These are phyloP conservation scores for Huiozyma naganishii DNA, from an alignment of 805 yeast genomes.

Conservation along the genomic window DNA sequence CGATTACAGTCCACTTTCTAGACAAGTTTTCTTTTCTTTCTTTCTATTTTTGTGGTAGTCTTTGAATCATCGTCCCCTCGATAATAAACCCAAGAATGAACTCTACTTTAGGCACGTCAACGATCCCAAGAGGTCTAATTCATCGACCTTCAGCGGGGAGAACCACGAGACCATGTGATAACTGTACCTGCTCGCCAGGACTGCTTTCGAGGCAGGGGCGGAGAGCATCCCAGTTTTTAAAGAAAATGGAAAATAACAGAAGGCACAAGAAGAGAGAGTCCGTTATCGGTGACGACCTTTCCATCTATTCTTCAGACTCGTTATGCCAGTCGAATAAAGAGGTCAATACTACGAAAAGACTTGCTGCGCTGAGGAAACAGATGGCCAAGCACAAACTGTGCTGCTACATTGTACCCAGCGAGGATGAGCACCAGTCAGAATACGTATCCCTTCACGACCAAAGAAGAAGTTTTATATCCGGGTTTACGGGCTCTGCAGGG, in stretches of 20 bases:
- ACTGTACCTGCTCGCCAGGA: slow-evolving; percentile 83
- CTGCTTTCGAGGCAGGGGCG: slow-evolving; percentile 57
- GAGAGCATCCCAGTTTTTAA: slow-evolving; percentile 39
- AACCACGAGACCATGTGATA: slow-evolving; percentile 45
- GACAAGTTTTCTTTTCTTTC: too few species aligned
- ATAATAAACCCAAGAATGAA: too few species aligned
- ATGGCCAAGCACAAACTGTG: slow-evolving; percentile 58
- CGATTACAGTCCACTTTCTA: too few species aligned
- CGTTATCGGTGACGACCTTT: slow-evolving; percentile 14
- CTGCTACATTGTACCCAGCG: slow-evolving; percentile 72
- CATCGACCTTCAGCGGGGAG: slow-evolving; percentile 5
- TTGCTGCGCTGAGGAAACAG: slow-evolving; percentile 46
- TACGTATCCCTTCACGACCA: slow-evolving; percentile 75
- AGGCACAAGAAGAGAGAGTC: not conserved
- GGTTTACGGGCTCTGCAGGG: slow-evolving; percentile 91
- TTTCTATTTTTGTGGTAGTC: too few species aligned
- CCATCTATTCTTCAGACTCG: slow-evolving; percentile 31
- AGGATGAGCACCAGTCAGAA: slow-evolving; percentile 90
- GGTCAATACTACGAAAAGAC: slow-evolving; percentile 49
- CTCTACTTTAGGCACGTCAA: too few species aligned
- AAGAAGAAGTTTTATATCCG: slow-evolving; percentile 73
- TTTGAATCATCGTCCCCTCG: too few species aligned
- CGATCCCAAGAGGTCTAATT: not conserved
- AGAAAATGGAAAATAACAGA: slow-evolving; percentile 20
- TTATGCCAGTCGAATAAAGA: slow-evolving; percentile 30